phyloP scores from a whole-genome alignment of 2,329 filamentous ascomycete species.

The Fusarium protoensiforme region DNA sequence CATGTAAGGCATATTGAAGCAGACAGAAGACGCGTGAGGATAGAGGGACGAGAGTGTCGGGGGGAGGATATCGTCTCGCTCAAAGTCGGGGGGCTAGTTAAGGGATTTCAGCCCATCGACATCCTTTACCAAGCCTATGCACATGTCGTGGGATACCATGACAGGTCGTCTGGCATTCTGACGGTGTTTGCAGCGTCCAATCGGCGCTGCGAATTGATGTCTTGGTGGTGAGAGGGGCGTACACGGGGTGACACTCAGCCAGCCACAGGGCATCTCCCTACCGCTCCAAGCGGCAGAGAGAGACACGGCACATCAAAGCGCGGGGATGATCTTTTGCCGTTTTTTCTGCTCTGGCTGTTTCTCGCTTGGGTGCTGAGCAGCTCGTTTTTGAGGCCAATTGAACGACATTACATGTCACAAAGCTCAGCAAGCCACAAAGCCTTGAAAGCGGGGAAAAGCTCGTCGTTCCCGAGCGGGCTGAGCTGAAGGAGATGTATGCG shows the following conservation, averaged over 20 bases:
- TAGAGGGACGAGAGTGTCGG: not conserved
- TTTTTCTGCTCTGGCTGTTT: not conserved
- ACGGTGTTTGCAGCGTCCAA: not conserved
- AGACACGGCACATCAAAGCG: not conserved
- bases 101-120: not conserved
- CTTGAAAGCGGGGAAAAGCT: not conserved
- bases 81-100: not conserved
- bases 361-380: not conserved
- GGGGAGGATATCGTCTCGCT: not conserved
- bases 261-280: not conserved
- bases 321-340: not conserved
- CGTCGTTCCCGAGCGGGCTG: not conserved
- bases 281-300: not conserved
- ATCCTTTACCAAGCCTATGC: not conserved
- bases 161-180: not conserved
- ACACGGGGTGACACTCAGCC: not conserved
- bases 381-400: not conserved
- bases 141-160: not conserved
- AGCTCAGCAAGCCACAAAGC: conserved; percentile 29
- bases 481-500: not conserved
- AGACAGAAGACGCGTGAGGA: not conserved
- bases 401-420: not conserved
- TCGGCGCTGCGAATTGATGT: not conserved
- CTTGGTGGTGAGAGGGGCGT: not conserved
- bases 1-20: conserved; percentile 27